A percentile compares a stretch with the other conserved stretches of the same genome.
These are phyloP conservation scores for Claviceps sp. DNA, from an alignment of 2,329 filamentous ascomycete species.

Conservation along the genomic window DNA sequence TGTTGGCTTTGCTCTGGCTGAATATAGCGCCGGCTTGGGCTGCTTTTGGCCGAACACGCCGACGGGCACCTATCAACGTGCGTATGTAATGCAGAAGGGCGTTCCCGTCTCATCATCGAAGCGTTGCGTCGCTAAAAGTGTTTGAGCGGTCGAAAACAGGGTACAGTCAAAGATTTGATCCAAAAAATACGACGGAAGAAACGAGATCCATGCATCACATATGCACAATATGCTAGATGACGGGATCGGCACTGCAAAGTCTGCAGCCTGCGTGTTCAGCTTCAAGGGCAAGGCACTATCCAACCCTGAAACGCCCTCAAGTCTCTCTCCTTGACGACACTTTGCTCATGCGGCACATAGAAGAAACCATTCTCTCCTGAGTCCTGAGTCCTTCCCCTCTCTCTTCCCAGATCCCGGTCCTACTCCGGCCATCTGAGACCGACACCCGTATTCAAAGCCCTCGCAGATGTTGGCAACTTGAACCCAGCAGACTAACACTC, in stretches of 20 bases:
- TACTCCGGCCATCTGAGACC: constrained; percentile 15
- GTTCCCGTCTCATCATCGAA: too few relatives aligned
- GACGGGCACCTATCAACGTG: too few relatives aligned
- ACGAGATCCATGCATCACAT: too few relatives aligned
- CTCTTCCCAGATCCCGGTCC: constrained; percentile 10
- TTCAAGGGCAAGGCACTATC: background rate
- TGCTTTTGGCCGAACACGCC: too few relatives aligned
- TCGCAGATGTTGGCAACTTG: constrained; percentile 14
- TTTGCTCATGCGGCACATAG: background rate
- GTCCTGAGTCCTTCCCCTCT: background rate
- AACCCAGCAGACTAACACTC: background rate
- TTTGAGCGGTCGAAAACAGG: too few relatives aligned
- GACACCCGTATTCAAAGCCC: constrained; percentile 5
- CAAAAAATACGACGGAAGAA: too few relatives aligned
- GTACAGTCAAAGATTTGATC: too few relatives aligned
- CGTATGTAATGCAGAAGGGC: too few relatives aligned
- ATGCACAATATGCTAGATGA: background rate
- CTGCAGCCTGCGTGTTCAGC: background rate
- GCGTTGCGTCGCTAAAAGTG: too few relatives aligned
- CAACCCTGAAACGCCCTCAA: background rate
- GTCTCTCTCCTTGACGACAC: background rate
- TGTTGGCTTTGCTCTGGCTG: too few relatives aligned
- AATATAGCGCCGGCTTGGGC: too few relatives aligned
- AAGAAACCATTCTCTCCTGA: constrained; percentile 6
- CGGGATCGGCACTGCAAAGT: background rate